phyloP scores from a whole-genome alignment of 2,329 filamentous ascomycete genomes.

The Colletotrichum camelliae region DNA sequence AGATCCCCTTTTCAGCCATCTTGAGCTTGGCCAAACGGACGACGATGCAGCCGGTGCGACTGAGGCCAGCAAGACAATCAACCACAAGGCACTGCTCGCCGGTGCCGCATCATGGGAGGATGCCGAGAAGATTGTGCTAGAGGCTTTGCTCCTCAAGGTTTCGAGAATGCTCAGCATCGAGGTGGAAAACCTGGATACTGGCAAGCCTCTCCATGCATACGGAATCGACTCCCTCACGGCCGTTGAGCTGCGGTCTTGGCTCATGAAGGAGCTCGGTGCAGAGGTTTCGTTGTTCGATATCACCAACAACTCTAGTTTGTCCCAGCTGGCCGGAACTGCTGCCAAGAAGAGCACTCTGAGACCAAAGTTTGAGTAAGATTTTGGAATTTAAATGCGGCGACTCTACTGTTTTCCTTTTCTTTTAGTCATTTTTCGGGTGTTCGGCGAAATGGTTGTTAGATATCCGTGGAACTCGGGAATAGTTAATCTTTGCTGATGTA shows the following conservation, averaged over 20 bases:
- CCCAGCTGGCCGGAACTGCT: constrained; percentile 26
- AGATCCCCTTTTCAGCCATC: constrained; percentile 29
- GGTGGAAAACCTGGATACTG: constrained; percentile 24
- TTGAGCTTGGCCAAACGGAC: background rate
- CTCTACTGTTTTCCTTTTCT: background rate
- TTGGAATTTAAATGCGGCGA: background rate
- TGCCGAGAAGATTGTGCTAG: constrained; percentile 25
- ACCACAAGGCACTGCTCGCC: constrained; percentile 23
- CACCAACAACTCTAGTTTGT: constrained; percentile 35
- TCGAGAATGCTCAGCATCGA: constrained; percentile 25
- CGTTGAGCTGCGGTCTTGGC: constrained; percentile 51
- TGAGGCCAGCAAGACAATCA: constrained; percentile 9
- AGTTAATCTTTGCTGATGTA: background rate
- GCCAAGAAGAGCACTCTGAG: constrained; percentile 28
- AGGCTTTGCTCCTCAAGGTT: constrained; percentile 28
- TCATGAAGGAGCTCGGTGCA: constrained; percentile 45
- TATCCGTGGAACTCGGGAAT: background rate
- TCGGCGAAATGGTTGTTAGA: background rate
- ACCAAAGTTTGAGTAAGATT: background rate
- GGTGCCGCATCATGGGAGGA: constrained; percentile 25
- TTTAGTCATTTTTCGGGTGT: background rate
- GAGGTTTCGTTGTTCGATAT: constrained; percentile 53
- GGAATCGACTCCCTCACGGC: constrained; percentile 32
- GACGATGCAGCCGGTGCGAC: background rate
- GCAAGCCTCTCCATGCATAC: constrained; percentile 24